Evolutionary conservation across 805 yeast genomes (phyloP).

Genomic region (Lachancea lanzarotensis): DNA sequence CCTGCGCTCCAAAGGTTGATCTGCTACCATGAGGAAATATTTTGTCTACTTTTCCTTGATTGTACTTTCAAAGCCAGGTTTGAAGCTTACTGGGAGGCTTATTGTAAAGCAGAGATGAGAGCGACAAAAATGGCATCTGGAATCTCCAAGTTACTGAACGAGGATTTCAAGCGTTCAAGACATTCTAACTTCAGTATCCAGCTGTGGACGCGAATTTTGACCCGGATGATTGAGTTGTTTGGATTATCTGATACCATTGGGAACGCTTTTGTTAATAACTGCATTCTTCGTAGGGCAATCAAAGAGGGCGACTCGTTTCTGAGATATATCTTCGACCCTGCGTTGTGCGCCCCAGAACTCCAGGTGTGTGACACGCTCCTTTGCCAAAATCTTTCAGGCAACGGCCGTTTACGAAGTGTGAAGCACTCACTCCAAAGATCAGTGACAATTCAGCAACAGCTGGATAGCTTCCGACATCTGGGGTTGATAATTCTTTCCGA

Average conservation of each 20-base stretch:
- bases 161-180: background rate
- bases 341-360: background rate
- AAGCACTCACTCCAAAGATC: background rate
- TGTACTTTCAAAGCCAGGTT: background rate
- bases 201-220: background rate
- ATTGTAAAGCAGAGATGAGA: background rate
- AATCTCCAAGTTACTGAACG: background rate
- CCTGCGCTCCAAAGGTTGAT: background rate
- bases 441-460: background rate
- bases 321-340: background rate
- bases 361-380: background rate
- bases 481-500: background rate
- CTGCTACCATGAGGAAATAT: background rate
- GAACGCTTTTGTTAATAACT: background rate
- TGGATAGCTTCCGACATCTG: background rate
- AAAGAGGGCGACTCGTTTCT: conserved; percentile 1
- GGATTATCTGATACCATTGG: background rate
- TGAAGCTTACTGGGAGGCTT: background rate
- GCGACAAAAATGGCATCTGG: background rate
- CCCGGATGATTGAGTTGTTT: background rate
- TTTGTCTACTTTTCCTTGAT: background rate
- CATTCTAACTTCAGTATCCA: background rate
- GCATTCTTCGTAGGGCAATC: background rate
- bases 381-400: background rate
- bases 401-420: background rate